A percentile compares a stretch with the other conserved stretches of the same genome.
Conservation (phyloP, 768 basidiomycete species). For the Pholiota microspora region DNA sequence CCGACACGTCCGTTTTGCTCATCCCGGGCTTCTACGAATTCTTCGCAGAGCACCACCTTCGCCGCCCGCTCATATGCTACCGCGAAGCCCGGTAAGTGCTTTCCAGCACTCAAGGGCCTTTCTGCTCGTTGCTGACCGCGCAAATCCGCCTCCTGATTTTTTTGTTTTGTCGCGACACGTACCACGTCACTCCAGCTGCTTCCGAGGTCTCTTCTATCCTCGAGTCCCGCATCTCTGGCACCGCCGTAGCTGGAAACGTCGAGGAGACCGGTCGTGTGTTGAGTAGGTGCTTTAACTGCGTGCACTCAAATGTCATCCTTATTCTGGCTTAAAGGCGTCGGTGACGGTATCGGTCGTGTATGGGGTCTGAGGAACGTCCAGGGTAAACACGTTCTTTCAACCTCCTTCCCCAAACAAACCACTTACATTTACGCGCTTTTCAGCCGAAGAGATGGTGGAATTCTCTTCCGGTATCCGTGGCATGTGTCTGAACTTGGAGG, state of each 20-base stretch:
- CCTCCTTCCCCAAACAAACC: constrained; percentile 10
- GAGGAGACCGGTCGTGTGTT: constrained; percentile 99
- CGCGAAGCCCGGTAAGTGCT: constrained; percentile 87
- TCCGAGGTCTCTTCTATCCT: constrained; percentile 99
- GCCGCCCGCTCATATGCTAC: constrained; percentile 90
- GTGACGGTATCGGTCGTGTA: constrained; percentile 99
- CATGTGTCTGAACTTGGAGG: constrained; percentile 99
- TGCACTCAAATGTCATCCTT: constrained; percentile 12
- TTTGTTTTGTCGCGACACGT: constrained; percentile 20
- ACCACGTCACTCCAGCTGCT: constrained; percentile 67
- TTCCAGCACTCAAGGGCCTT: constrained; percentile 3
- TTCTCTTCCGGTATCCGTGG: constrained; percentile 99
- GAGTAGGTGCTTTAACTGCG: constrained; percentile 55
- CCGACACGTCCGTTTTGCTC: constrained; percentile 9
- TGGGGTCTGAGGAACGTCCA: constrained; percentile 99
- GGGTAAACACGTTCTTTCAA: constrained; percentile 47
- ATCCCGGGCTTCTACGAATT: constrained; percentile 24
- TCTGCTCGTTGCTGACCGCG: constrained; percentile 20
- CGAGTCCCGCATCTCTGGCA: constrained; percentile 96
- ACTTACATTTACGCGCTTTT: constrained; percentile 21
- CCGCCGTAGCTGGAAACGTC: constrained; percentile 87
- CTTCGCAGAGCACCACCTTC: constrained; percentile 42
- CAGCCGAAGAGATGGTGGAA: constrained; percentile 99
- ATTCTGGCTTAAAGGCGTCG: constrained; percentile 66
- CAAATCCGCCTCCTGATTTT: constrained; percentile 21